A percentile compares a stretch with the other conserved stretches of the same genome.
phyloP scores from a whole-genome alignment of 352 stramenopile species.

The Detonula confervacea region DNA sequence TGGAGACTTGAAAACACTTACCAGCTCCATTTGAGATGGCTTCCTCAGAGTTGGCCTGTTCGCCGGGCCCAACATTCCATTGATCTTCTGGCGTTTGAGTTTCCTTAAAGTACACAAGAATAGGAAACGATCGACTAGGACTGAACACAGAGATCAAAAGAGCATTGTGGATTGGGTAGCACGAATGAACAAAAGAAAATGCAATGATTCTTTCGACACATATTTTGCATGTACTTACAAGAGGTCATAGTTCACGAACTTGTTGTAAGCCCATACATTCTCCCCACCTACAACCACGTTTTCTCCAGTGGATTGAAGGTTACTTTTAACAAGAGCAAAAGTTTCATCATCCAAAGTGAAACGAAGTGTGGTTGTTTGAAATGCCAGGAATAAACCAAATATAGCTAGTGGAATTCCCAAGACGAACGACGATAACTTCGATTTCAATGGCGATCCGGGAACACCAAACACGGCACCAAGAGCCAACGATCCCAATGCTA shows the following conservation, averaged over 20 bases:
- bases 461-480: constrained; percentile 46
- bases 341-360: constrained; percentile 68
- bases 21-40: constrained; percentile 53
- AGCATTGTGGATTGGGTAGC: too few relatives aligned
- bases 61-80: constrained; percentile 51
- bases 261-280: constrained; percentile 73
- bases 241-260: constrained; percentile 60
- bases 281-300: constrained; percentile 69
- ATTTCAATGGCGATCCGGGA: constrained; percentile 49
- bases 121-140: constrained; percentile 69
- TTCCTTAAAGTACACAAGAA: constrained; percentile 85
- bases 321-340: constrained; percentile 59
- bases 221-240: constrained; percentile 35
- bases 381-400: constrained; percentile 62
- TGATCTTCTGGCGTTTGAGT: constrained; percentile 71
- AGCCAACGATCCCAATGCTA: constrained; percentile 53
- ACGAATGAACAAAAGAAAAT: background rate
- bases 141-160: too few relatives aligned
- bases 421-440: constrained; percentile 44
- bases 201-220: too few relatives aligned
- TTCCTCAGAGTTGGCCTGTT: constrained; percentile 48
- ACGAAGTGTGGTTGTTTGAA: constrained; percentile 67
- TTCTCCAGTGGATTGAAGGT: constrained; percentile 56
- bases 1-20: constrained; percentile 1
- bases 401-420: constrained; percentile 46